A percentile compares a stretch with the other conserved stretches of the same genome.
Evolutionary conservation across 2,329 filamentous ascomycete species (phyloP).

Genomic region (Rutstroemia sp.): DNA sequence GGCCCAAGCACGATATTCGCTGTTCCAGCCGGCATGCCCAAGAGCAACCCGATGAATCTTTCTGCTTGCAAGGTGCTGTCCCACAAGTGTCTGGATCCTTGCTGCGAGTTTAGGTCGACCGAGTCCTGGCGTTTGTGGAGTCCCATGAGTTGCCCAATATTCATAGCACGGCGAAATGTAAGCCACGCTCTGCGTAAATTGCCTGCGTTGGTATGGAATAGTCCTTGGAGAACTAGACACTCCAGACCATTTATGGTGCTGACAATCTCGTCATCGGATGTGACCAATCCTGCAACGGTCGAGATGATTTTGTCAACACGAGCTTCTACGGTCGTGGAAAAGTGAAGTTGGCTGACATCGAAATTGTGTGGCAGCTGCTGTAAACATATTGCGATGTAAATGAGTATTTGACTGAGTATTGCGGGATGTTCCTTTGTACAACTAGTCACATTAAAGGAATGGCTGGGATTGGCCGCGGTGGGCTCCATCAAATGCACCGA

Average conservation of each 20-base stretch:
- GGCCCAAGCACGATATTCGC: constrained; percentile 13
- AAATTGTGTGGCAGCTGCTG: constrained; percentile 24
- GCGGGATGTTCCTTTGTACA: constrained; percentile 20
- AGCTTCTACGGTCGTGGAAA: constrained; percentile 16
- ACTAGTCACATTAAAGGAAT: constrained; percentile 19
- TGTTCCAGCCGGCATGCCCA: constrained; percentile 22
- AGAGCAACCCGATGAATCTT: constrained; percentile 34
- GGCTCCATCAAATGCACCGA: constrained; percentile 2
- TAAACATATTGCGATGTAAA: constrained; percentile 25
- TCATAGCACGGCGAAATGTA: constrained; percentile 39
- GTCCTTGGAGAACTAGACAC: constrained; percentile 41
- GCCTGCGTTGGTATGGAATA: constrained; percentile 41
- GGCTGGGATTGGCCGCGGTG: background rate
- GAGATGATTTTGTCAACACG: constrained; percentile 24
- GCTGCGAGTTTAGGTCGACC: background rate
- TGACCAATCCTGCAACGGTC: constrained; percentile 31
- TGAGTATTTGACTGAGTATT: constrained; percentile 21
- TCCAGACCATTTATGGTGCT: constrained; percentile 43
- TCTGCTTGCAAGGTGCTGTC: constrained; percentile 39
- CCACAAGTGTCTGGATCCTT: constrained; percentile 33
- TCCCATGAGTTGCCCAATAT: constrained; percentile 34
- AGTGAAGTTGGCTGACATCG: constrained; percentile 17
- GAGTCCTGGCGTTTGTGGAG: constrained; percentile 18
- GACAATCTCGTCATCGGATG: constrained; percentile 39
- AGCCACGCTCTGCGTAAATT: constrained; percentile 44